A percentile compares a stretch with the other conserved stretches of the same genome.
These are phyloP conservation scores for Aspergillus taichungensis DNA, from an alignment of 495 filamentous ascomycete species.

Conservation along the genomic window DNA sequence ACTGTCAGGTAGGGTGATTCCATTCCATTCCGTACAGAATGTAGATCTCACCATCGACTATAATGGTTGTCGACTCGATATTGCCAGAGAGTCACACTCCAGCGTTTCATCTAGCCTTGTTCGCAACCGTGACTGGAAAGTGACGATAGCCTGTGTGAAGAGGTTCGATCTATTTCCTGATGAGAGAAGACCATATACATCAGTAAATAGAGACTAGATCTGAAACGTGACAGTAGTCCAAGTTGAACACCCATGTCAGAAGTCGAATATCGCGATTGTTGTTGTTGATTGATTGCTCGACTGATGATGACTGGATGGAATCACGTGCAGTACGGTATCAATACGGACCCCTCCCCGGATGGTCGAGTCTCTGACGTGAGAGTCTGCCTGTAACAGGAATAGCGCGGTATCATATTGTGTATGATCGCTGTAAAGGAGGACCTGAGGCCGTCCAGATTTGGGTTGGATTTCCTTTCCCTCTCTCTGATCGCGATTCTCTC, in stretches of 20 bases:
- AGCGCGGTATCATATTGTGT: neutral
- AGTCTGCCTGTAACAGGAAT: neutral
- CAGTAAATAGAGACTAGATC: no score
- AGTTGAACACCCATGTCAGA: neutral
- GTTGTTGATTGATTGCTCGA: neutral
- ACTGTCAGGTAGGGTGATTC: no score
- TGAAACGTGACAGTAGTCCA: no score
- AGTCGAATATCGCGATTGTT: neutral
- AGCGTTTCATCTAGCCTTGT: no score
- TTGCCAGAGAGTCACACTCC: no score
- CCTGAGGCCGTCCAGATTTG: constrained; percentile 5
- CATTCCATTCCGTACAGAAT: no score
- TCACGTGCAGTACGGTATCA: constrained; percentile 13
- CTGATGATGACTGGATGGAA: neutral
- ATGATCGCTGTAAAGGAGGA: constrained; percentile 2
- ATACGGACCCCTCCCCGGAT: constrained; percentile 8
- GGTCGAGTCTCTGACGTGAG: neutral
- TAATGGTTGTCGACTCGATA: no score
- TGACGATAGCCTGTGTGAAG: no score
- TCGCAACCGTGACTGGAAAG: no score
- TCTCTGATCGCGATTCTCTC: neutral
- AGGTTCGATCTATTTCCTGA: no score
- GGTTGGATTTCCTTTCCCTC: constrained; percentile 1
- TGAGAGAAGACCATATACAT: no score
- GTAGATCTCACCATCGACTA: no score